Evolutionary conservation across 1,139 yeast genomes (phyloP), one percentile per base, ranked within the genome.

Genomic region (Meyerozyma carpophila): DNA sequence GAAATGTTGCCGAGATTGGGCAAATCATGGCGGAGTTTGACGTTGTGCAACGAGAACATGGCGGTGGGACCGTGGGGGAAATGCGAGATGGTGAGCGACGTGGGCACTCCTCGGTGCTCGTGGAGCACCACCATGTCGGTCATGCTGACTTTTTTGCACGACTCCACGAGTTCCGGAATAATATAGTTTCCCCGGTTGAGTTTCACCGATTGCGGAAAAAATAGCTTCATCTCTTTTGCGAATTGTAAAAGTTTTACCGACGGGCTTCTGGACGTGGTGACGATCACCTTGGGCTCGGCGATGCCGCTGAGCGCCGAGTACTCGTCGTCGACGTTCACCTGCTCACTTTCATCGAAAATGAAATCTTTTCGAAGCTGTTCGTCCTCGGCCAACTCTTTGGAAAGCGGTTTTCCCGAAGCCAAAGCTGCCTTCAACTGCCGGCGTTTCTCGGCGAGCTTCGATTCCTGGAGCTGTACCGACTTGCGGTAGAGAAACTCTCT

Each of bases 41-140:
- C 98, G 58, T 93, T 93, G 67, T 93, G 98, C 48, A 93, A 72
- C 6, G 98, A 88, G 70, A 93, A 94, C 36, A 87, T 84, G 32
- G 95, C 95, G 4, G 97, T 87, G 24, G 98, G 99, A 0, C 99
- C 99, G 62, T 93, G 96, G 5, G 98, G 99, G 63, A 94, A 87
- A 71, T 93, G 99, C 37, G 95, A 84, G 31, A 93, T 70, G 1
- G 98, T 93, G 47, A 93, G 59, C 1, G 97, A 88, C 0, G 97
- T 90, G 42, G 99, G 99, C 0, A 89, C 93, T 77, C 99, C 99
- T 65, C 99, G 78, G 65, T 93, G 98, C 63, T 93, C 99, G 63
- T 93, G 98, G 36, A 94, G 67, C 6, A 94, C 75, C 20, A 93
- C 72, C 56, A 94, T 68, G 61, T 93, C 99, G 2, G 95, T 84